Conservation (phyloP, 495 filamentous ascomycete species). For the Tetracladium marchalianum region DNA sequence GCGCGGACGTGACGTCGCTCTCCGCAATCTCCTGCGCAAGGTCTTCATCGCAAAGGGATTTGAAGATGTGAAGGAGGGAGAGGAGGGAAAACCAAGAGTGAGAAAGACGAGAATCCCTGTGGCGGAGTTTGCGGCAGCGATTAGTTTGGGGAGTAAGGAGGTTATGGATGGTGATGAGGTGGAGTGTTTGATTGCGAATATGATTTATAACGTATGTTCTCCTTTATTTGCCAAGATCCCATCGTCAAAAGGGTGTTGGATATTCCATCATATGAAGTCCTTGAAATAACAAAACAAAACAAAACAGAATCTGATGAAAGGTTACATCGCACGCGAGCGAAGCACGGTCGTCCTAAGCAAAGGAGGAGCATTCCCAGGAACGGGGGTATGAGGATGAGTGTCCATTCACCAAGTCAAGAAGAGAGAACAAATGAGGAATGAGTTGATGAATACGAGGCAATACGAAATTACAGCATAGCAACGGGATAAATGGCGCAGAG, state of each 20-base stretch:
- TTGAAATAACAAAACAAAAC: constrained; percentile 9
- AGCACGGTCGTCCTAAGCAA: constrained; percentile 88
- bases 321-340: constrained; percentile 86
- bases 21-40: constrained; percentile 83
- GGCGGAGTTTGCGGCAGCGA: constrained; percentile 59
- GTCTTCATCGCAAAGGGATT: constrained; percentile 77
- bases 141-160: constrained; percentile 46
- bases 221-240: not conserved
- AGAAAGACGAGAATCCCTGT: constrained; percentile 72
- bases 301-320: constrained; percentile 84
- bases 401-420: too few relatives aligned
- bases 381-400: constrained; percentile 63
- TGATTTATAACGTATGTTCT: constrained; percentile 82
- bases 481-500: too few relatives aligned
- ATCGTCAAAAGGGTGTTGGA: not conserved
- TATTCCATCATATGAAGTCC: not conserved
- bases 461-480: too few relatives aligned
- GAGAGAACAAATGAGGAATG: too few relatives aligned
- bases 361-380: constrained; percentile 88
- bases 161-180: constrained; percentile 83
- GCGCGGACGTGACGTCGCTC: constrained; percentile 77
- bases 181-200: constrained; percentile 85
- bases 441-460: too few relatives aligned
- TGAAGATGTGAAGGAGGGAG: constrained; percentile 59
- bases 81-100: constrained; percentile 28